Percentiles rank a stretch among this genome's conserved stretches.
Evolutionary conservation across 345 rosid species (phyloP).

Genomic region (Citrus sinensis): DNA sequence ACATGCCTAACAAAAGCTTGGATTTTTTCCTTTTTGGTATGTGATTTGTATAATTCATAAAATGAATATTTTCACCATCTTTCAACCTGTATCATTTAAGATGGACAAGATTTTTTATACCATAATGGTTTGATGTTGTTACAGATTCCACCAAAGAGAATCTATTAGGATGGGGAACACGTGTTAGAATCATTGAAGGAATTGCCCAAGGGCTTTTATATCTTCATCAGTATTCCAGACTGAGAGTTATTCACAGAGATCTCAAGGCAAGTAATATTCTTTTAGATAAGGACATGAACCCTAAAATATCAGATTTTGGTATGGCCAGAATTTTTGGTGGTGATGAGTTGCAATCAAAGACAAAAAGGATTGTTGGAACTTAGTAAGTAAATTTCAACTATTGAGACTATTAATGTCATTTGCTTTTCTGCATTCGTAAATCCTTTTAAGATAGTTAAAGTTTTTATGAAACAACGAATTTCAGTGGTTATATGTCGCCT

Average conservation of each 20-base stretch:
- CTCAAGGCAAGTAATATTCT: conserved; percentile 38
- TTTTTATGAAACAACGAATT: background rate
- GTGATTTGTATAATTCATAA: background rate
- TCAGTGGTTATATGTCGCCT: conserved; percentile 44
- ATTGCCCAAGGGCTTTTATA: conserved; percentile 39
- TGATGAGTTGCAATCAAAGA: conserved; percentile 34
- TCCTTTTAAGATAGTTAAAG: background rate
- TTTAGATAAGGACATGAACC: conserved; percentile 40
- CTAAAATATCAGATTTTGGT: conserved; percentile 55
- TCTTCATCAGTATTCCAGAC: conserved; percentile 30
- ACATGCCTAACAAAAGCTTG: background rate
- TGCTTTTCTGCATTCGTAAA: background rate
- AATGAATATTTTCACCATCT: background rate
- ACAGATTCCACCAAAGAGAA: conserved; percentile 9
- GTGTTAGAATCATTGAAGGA: conserved; percentile 22
- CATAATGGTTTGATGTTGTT: background rate
- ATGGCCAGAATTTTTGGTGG: conserved; percentile 50
- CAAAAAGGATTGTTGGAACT: conserved; percentile 42
- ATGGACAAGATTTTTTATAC: background rate
- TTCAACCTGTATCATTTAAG: background rate
- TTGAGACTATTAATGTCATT: background rate
- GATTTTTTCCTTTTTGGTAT: background rate
- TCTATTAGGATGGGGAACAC: conserved; percentile 13
- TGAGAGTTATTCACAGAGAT: conserved; percentile 29
- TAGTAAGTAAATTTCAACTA: conserved; percentile 28